These are phyloP conservation scores for Sarocladiaceae sp. DNA, from an alignment of 2,329 filamentous ascomycete genomes.

Conservation along the genomic window DNA sequence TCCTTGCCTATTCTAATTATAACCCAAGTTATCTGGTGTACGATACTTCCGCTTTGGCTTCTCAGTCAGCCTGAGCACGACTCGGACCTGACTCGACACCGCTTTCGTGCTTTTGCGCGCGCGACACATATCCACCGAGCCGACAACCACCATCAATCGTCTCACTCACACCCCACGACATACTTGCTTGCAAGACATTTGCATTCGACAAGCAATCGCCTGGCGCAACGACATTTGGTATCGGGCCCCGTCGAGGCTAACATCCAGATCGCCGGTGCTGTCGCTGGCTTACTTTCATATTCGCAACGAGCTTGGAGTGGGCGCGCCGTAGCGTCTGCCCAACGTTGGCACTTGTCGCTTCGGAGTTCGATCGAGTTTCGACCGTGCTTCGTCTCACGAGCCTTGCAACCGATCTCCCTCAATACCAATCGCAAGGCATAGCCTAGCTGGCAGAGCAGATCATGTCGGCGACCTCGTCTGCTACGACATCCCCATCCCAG, in stretches of 20 bases:
- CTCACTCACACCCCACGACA: not conserved
- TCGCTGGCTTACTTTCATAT: slow-evolving; percentile 1
- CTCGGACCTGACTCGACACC: slow-evolving; percentile 7
- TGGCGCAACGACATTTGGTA: no score
- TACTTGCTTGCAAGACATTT: slow-evolving; percentile 1
- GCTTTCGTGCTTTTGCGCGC: not conserved
- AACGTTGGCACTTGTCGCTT: not conserved
- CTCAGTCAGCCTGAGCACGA: not conserved
- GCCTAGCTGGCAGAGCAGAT: slow-evolving; percentile 22
- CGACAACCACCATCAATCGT: not conserved
- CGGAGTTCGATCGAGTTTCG: no score
- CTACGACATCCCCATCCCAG: slow-evolving; percentile 45
- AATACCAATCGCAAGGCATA: not conserved
- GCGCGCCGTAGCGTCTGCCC: slow-evolving; percentile 7
- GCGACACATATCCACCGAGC: not conserved
- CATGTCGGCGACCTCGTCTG: slow-evolving; percentile 54
- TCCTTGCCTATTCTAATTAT: slow-evolving; percentile 10
- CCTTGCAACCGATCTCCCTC: not conserved
- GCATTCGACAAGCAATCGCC: not conserved
- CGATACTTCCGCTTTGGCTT: not conserved
- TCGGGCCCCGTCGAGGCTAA: no score
- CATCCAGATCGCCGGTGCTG: not conserved
- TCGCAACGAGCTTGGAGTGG: not conserved
- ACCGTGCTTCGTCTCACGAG: no score
- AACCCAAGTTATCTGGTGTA: not conserved